These are phyloP conservation scores for Aspergillus amoenus DNA, from an alignment of 2,329 filamentous ascomycete species.

Conservation along the genomic window DNA sequence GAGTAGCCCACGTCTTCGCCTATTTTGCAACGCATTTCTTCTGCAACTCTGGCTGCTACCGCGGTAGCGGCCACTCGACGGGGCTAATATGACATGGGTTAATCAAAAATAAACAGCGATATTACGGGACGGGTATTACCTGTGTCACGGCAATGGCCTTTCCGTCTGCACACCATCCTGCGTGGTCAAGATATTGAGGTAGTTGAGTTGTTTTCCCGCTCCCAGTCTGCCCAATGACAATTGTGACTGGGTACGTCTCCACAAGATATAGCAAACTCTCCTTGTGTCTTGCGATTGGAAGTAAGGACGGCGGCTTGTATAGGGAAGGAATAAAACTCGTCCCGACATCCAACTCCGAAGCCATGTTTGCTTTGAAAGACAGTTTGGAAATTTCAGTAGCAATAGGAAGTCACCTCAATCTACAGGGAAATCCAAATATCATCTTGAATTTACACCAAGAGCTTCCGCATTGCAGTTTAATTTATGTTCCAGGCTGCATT, in stretches of 20 bases:
- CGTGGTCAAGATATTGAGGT: conserved; percentile 83
- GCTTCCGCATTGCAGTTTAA: neutral
- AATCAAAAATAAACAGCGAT: neutral
- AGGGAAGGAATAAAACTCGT: conserved; percentile 69
- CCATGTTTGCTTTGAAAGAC: conserved; percentile 31
- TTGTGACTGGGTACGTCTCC: conserved; percentile 79
- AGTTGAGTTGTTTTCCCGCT: conserved; percentile 96
- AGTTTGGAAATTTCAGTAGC: conserved; percentile 2
- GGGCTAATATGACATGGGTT: conserved; percentile 57
- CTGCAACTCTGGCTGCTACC: conserved; percentile 82
- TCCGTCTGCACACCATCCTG: conserved; percentile 83
- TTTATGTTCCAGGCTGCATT: neutral
- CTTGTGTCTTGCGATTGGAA: conserved; percentile 84
- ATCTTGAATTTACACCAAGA: conserved; percentile 11
- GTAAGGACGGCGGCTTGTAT: conserved; percentile 77
- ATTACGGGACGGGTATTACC: conserved; percentile 53
- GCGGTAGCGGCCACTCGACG: conserved; percentile 87
- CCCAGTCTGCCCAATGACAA: conserved; percentile 90
- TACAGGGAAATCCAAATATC: neutral
- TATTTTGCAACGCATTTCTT: conserved; percentile 81
- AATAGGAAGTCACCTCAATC: neutral
- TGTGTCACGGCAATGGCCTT: conserved; percentile 88
- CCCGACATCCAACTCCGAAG: conserved; percentile 45
- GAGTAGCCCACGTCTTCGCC: conserved; percentile 93
- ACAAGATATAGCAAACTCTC: conserved; percentile 80